These are phyloP conservation scores for Kazachstania africana DNA, from an alignment of 805 yeast genomes.

Conservation along the genomic window DNA sequence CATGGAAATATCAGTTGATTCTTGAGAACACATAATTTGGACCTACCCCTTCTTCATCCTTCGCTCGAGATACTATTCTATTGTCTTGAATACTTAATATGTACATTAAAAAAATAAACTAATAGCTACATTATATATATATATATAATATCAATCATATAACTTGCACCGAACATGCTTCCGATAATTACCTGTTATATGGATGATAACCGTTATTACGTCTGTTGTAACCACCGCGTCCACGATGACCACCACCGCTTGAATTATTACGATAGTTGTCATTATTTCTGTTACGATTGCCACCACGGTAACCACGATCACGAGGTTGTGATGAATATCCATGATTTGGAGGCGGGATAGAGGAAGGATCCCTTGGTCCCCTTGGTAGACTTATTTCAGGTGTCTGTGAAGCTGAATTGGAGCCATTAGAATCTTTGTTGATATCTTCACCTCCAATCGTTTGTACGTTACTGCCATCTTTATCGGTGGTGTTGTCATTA, in stretches of 20 bases:
- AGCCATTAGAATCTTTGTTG: neutral
- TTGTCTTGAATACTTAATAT: no score
- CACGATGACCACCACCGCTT: slow-evolving; percentile 18
- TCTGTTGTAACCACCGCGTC: slow-evolving; percentile 7
- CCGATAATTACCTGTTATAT: slow-evolving; percentile 19
- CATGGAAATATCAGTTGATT: slow-evolving; percentile 16
- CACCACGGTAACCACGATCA: slow-evolving; percentile 26
- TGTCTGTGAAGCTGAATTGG: slow-evolving; percentile 12
- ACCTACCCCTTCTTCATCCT: no score
- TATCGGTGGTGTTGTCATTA: neutral
- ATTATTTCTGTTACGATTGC: slow-evolving; percentile 13
- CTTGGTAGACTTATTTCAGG: slow-evolving; percentile 34
- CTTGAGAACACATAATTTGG: neutral
- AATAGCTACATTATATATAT: no score
- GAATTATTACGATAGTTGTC: slow-evolving; percentile 27
- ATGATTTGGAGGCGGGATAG: slow-evolving; percentile 31
- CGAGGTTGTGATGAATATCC: slow-evolving; percentile 25
- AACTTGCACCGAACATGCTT: no score
- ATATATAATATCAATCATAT: no score
- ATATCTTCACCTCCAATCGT: slow-evolving; percentile 19
- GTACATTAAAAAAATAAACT: no score
- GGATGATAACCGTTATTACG: slow-evolving; percentile 25
- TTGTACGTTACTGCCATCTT: slow-evolving; percentile 17
- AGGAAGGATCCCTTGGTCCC: slow-evolving; percentile 35
- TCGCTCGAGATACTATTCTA: no score